These are phyloP conservation scores for Urostyla sp. DNA, from an alignment of 73 alveolate species.

Conservation along the genomic window DNA sequence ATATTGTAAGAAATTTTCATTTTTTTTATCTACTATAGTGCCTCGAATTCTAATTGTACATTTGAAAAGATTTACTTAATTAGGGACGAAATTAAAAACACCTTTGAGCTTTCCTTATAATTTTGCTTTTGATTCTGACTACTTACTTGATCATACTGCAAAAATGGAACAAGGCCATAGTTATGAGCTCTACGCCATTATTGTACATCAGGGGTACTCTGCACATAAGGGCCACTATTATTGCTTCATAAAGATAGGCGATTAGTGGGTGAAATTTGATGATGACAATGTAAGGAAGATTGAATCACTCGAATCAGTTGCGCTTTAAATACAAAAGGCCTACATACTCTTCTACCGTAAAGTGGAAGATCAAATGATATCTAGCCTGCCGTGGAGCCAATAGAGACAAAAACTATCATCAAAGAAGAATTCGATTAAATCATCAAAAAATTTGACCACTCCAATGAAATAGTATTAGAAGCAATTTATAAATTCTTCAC, in stretches of 20 bases:
- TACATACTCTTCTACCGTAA: conserved; percentile 47
- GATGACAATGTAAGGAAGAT: conserved; percentile 21
- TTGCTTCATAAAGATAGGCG: conserved; percentile 10
- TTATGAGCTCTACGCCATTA: conserved; percentile 39
- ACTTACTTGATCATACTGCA: neutral
- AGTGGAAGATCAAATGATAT: too few species aligned
- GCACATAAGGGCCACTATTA: conserved; percentile 48
- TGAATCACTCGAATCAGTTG: neutral
- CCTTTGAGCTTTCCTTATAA: conserved; percentile 30
- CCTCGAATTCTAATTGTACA: conserved; percentile 48
- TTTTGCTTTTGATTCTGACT: conserved; percentile 18
- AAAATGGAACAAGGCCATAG: neutral
- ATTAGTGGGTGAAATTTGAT: conserved; percentile 37
- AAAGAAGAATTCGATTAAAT: too few species aligned
- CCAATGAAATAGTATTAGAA: too few species aligned
- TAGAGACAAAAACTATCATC: too few species aligned
- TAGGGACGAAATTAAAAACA: conserved; percentile 47
- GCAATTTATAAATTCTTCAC: too few species aligned
- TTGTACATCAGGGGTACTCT: conserved; percentile 45
- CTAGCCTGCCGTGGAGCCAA: too few species aligned
- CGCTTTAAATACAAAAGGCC: conserved; percentile 23
- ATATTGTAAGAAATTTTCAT: neutral
- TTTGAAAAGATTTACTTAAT: conserved; percentile 50
- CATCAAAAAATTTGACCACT: too few species aligned
- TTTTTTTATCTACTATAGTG: neutral